Evolutionary conservation across 805 yeast species (phyloP), one percentile per base, ranked within the genome.

Genomic region (Debaryomyces maramus): DNA sequence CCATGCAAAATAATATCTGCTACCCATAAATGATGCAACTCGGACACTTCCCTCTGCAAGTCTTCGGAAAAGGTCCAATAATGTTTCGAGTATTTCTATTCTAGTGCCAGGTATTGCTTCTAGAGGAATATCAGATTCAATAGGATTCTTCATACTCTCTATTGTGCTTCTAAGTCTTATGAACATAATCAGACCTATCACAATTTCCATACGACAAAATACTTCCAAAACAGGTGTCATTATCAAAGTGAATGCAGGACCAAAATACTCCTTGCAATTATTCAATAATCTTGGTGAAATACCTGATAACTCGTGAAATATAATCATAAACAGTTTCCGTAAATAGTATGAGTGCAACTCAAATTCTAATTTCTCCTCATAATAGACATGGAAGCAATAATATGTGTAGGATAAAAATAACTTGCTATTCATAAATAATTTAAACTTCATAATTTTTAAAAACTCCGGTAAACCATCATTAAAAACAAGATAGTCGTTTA

Each of bases 261-360:
- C 41, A 38, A 38, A 38, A 14, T n/a, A 38, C 7, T 26, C 13
- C 19, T 32, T 34, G 26, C 24, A 32, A 24, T 23, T 18, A 11
- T 24, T 27, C 6, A 32, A 13, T n/a, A 38, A 26, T 6, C 27
- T 34, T 2, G 21, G 8, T 7, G 32, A 31, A 10, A 38, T 24
- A 6, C 41, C 41, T 14, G 41, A 36, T 19, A 38, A 13, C 10
- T 38, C 41, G 13, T 32, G 17, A 2, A 32, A 32, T 13, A 22
- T 20, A 11, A 32, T 27, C n/a, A 32, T 8, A 13, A 17, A 8
- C 24, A 16, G 24, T 32, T 32, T 32, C 9, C 14, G 16, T 19
- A 32, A 16, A 19, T 32, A 32, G 14, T 11, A 20, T 6, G 14
- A 13, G 23, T 19, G 17, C 28, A 24, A 24, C 11, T 24, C 4